Conservation (phyloP, 2,329 filamentous ascomycete genomes). For the Seiridium cupressi region DNA sequence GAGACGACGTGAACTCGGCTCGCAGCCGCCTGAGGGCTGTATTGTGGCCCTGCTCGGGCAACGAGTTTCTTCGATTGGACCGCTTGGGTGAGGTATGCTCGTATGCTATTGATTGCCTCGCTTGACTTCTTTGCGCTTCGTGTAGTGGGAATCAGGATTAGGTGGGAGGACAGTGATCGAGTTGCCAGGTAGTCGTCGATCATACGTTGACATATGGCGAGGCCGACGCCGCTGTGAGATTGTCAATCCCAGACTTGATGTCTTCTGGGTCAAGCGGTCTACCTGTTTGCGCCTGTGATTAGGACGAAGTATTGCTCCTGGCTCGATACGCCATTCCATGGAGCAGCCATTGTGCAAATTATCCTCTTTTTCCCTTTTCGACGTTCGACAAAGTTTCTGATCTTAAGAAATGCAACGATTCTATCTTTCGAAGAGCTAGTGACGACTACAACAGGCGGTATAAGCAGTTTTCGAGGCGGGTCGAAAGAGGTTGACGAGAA, state of each 20-base stretch:
- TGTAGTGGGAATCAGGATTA: slow-evolving; percentile 82
- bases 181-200: slow-evolving; percentile 85
- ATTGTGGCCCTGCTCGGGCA: slow-evolving; percentile 34
- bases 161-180: slow-evolving; percentile 63
- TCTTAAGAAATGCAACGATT: too few relatives aligned
- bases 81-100: slow-evolving; percentile 56
- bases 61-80: slow-evolving; percentile 37
- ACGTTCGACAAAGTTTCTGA: too few relatives aligned
- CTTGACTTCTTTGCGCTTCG: slow-evolving; percentile 71
- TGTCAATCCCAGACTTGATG: not conserved
- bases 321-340: slow-evolving; percentile 27
- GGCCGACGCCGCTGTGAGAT: slow-evolving; percentile 72
- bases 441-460: too few relatives aligned
- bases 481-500: too few relatives aligned
- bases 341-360: slow-evolving; percentile 21
- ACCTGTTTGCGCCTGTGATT: slow-evolving; percentile 31
- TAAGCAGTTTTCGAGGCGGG: too few relatives aligned
- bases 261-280: slow-evolving; percentile 6
- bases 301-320: slow-evolving; percentile 30
- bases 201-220: slow-evolving; percentile 77
- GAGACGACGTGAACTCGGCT: slow-evolving; percentile 57
- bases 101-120: slow-evolving; percentile 66
- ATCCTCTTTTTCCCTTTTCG: not conserved
- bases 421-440: too few relatives aligned
- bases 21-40: slow-evolving; percentile 41